Evolutionary conservation across 192 early-diverging fungal genomes (phyloP), one percentile per base, ranked within the genome.

Genomic region (Martensiomyces pterosporus): DNA sequence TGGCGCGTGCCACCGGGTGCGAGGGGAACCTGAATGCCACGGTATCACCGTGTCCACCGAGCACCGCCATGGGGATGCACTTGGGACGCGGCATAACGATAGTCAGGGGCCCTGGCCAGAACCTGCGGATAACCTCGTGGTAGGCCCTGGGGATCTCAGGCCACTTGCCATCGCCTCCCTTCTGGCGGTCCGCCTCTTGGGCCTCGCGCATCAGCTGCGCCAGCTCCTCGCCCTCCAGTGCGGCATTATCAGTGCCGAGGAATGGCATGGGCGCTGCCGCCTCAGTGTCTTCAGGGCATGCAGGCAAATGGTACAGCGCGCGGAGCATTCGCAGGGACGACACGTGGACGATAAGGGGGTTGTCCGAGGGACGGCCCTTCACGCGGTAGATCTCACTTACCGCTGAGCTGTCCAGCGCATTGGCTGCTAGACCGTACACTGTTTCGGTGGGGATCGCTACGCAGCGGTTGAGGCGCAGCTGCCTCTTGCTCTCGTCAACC

Each of bases 401-500:
- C 12, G 91, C 87, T 2, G 25, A 19, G 4, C 76, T 43, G 15
- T 70, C 56, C 4, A 92, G 74, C 4, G 94, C 94, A 47, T 95
- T 92, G 44, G 91, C 88, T 7, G 87, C 97, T 21, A 99, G 75
- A 0, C 97, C 97, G 60, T 99, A 99, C 13, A 99, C 97, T 4
- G 97, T 99, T 55, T 99, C 97, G 4, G 97, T 98, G 2, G 97
- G 94, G 26, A 99, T 89, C 3, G 86, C 92, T 14, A 99, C 82
- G 22, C 81, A 79, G 23, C 83, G 63, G 43, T 81, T 81, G 41
- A 45, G 23, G 5, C 60, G 52, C 24, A 94, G 67, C 36, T 85
- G 60, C 40, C 66, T 18, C 2, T 75, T 75, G 3, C 89, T 87
- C 12, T 68, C 57, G 4, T 45, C 22, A 25, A 84, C 44, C 67